Evolutionary conservation across 2,329 filamentous ascomycete species (phyloP), one percentile per base, ranked within the genome.

Genomic region (Zalaria sp.): DNA sequence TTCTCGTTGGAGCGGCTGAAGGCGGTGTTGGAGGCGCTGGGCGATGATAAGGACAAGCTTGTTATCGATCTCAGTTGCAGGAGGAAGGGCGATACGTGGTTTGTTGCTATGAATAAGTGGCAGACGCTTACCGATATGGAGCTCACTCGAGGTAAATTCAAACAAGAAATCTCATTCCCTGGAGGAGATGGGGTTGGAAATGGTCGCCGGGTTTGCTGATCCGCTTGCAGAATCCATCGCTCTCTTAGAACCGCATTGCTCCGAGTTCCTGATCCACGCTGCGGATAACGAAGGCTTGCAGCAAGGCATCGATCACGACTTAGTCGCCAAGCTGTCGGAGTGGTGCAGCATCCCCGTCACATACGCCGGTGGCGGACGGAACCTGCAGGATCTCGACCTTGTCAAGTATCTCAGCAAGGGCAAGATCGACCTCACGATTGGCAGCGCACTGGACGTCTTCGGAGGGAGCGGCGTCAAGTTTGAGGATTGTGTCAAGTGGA

Each of bases 71-170:
- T 98, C 25, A 94, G 87, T 62, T 98, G 91, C 58, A 78, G 91
- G 40, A 72, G 79, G 44, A 80, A 79, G 46, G 82, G 72, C 32
- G 69, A 80, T 43, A 80, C 68, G 34, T 98, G 91, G 91, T 87
- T 83, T 54, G 91, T 98, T n/a, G 89, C 91, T 42, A 98, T 93
- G 81, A 85, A 98, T 63, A 93, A 93, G 61, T 98, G 91, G 91
- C 91, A 96, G 69, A 94, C 86, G 1, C 81, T 96, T 43, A 96
- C 91, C 1, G 85, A 95, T 55, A 93, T 94, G 79, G 86, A 95
- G 58, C 78, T 98, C 49, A 89, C 81, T 48, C 70, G 83, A 71
- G 83, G 89, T 88, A 64, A 43, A 62, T 40, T 5, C 26, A 6
- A 1, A 18, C 29, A n/a, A n/a, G 7, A 32, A 32, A 7, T n/a